Evolutionary conservation across 768 basidiomycete species (phyloP).

Genomic region (Boletus coccyginus): DNA sequence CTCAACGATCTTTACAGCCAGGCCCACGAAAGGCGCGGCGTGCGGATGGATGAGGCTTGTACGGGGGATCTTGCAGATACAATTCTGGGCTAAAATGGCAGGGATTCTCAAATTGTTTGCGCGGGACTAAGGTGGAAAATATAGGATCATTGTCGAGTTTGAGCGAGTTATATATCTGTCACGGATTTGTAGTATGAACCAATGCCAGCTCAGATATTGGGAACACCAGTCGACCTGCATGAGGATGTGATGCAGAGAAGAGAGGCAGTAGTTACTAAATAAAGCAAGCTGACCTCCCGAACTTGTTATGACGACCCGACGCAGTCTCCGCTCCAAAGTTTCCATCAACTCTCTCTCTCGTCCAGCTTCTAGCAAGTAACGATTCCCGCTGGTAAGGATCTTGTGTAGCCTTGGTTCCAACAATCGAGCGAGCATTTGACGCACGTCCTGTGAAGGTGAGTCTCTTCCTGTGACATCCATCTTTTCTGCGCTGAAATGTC

Average conservation of each 20-base stretch:
- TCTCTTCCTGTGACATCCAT: background rate
- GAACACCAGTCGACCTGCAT: too few species aligned
- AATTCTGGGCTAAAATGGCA: too few species aligned
- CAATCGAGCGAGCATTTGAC: background rate
- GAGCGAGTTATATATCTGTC: background rate
- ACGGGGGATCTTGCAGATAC: background rate
- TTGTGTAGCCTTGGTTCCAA: background rate
- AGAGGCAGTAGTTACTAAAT: too few species aligned
- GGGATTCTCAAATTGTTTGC: background rate
- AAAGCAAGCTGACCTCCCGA: background rate
- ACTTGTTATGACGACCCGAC: too few species aligned
- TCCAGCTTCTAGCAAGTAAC: background rate
- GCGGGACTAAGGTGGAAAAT: background rate
- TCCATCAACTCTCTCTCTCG: background rate
- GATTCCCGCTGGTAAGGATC: background rate
- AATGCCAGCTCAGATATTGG: too few species aligned
- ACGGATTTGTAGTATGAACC: too few species aligned
- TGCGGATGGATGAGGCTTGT: too few species aligned
- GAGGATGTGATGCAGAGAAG: too few species aligned
- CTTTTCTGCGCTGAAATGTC: background rate
- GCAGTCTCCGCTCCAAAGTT: background rate
- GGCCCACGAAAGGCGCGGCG: background rate
- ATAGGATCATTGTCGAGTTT: background rate
- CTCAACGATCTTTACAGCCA: slow-evolving; percentile 12
- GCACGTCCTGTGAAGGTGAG: background rate